Percentiles rank a stretch among this genome's conserved stretches.
Evolutionary conservation across 2,329 filamentous ascomycete genomes (phyloP).

Genomic region (Phaeosphaeriaceae sp.): DNA sequence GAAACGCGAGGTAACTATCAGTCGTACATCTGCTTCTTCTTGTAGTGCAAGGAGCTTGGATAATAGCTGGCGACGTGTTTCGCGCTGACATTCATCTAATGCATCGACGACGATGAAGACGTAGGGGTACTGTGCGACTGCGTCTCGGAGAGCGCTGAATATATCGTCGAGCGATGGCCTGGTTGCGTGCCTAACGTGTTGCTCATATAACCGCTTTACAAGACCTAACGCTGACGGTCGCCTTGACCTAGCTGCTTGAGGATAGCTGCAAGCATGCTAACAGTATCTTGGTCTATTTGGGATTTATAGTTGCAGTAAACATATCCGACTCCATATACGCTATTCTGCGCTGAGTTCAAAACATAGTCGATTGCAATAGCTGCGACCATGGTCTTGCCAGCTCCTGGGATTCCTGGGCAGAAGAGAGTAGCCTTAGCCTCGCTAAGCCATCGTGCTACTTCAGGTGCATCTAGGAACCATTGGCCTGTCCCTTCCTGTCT

Average conservation of each 20-base stretch:
- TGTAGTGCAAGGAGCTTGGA: conserved; percentile 10
- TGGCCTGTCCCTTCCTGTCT: too few species aligned
- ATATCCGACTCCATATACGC: conserved; percentile 48
- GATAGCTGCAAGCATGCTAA: conserved; percentile 12
- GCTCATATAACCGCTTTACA: conserved; percentile 6
- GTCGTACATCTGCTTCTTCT: not conserved
- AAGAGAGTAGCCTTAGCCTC: too few species aligned
- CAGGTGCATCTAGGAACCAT: conserved; percentile 15
- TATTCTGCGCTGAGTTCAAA: not conserved
- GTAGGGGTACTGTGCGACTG: conserved; percentile 7
- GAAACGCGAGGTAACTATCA: conserved; percentile 22
- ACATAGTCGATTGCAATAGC: conserved; percentile 26
- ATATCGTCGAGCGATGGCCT: conserved; percentile 17
- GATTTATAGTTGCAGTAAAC: too few species aligned
- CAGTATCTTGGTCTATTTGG: conserved; percentile 45
- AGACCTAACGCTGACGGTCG: conserved; percentile 2
- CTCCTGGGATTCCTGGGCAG: too few species aligned
- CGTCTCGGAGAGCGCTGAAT: conserved; percentile 1
- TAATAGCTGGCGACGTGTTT: conserved; percentile 7
- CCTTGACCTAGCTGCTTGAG: conserved; percentile 17
- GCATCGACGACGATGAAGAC: conserved; percentile 39
- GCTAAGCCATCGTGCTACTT: conserved; percentile 18
- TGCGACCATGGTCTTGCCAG: conserved; percentile 39
- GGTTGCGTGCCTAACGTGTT: conserved; percentile 4
- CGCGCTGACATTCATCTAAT: conserved; percentile 42